Percentiles rank a stretch among this genome's conserved stretches.
These are phyloP conservation scores for Ceratorhiza oryzae-sativae DNA, from an alignment of 1,284 basidiomycete genomes.

Conservation along the genomic window DNA sequence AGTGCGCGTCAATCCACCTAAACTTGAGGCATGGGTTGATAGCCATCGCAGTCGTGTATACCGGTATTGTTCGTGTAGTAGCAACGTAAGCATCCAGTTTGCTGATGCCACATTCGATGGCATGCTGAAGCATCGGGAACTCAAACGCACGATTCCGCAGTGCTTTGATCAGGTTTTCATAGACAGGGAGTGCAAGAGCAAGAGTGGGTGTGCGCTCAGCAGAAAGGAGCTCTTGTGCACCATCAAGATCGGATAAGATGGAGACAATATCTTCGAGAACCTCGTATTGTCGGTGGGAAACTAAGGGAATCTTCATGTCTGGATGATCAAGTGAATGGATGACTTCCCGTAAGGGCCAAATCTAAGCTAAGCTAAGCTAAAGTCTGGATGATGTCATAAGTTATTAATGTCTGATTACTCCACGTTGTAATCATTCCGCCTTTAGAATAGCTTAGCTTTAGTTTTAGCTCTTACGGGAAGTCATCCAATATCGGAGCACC, in stretches of 20 bases:
- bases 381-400: no score
- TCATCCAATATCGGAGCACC: neutral
- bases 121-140: neutral
- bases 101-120: neutral
- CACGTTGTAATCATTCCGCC: no score
- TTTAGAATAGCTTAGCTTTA: no score
- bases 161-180: conserved; percentile 22
- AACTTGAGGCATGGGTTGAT: conserved; percentile 10
- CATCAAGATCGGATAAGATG: neutral
- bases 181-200: conserved; percentile 30
- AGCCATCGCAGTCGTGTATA: neutral
- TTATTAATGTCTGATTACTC: no score
- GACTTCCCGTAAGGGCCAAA: no score
- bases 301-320: neutral
- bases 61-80: neutral
- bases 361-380: no score
- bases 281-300: neutral
- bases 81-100: conserved; percentile 9
- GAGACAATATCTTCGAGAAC: conserved; percentile 20
- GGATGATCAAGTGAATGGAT: neutral
- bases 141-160: neutral
- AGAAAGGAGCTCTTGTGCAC: conserved; percentile 34
- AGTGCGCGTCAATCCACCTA: conserved; percentile 1
- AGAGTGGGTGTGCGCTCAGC: conserved; percentile 37
- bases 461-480: no score